Conservation (phyloP, 2,329 filamentous ascomycete genomes). For the Simplicillium sp. region DNA sequence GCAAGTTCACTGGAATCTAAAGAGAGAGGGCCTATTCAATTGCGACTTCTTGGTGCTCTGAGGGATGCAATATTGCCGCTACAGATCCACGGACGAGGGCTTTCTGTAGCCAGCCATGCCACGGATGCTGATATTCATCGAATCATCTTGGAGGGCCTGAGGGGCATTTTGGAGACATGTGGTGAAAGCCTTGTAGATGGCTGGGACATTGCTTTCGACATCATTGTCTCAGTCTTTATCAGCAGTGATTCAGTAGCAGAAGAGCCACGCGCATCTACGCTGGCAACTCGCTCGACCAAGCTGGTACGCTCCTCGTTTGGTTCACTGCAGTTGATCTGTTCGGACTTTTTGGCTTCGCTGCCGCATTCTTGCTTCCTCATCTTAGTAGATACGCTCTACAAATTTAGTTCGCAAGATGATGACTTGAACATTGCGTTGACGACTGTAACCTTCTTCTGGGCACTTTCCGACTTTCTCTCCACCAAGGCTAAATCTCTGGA, state of each 20-base stretch:
- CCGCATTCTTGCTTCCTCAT: constrained; percentile 63
- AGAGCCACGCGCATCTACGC: constrained; percentile 19
- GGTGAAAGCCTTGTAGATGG: constrained; percentile 75
- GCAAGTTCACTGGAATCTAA: constrained; percentile 42
- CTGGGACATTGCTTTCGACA: constrained; percentile 78
- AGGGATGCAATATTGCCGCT: constrained; percentile 48
- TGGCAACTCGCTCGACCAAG: constrained; percentile 55
- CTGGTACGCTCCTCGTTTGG: constrained; percentile 81
- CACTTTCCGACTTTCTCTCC: constrained; percentile 79
- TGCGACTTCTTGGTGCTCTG: constrained; percentile 60
- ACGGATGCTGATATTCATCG: constrained; percentile 74
- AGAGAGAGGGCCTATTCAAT: constrained; percentile 53
- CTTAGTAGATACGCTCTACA: constrained; percentile 78
- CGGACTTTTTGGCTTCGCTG: constrained; percentile 75
- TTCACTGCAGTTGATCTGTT: constrained; percentile 85
- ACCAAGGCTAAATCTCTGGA: constrained; percentile 47
- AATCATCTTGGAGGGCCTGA: constrained; percentile 68
- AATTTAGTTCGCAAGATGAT: constrained; percentile 81
- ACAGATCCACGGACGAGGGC: constrained; percentile 40
- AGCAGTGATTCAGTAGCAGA: constrained; percentile 24
- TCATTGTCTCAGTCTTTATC: constrained; percentile 75
- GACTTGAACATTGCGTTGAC: constrained; percentile 94
- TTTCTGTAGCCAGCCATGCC: constrained; percentile 47
- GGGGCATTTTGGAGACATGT: constrained; percentile 75
- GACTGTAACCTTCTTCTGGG: constrained; percentile 93